Conservation (phyloP, 225 moss, liverwort and hornwort species). For the Polytrichum commune region DNA sequence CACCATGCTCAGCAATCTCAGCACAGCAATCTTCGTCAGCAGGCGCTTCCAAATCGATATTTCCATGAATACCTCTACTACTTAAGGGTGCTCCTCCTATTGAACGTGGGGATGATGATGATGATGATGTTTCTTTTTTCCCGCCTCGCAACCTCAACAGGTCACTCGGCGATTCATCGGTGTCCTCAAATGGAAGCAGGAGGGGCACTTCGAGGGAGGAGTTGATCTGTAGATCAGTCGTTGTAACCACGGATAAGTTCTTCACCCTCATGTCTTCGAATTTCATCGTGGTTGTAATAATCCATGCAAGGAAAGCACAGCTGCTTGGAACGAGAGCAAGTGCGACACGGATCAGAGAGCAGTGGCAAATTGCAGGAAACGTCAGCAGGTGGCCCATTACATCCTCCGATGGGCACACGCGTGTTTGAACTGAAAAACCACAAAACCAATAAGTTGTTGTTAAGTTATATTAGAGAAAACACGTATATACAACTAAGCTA, state of each 20-base stretch:
- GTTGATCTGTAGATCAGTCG: conserved; percentile 13
- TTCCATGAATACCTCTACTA: conserved; percentile 15
- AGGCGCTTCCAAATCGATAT: conserved; percentile 18
- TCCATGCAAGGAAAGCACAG: conserved; percentile 71
- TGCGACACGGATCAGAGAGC: conserved; percentile 68
- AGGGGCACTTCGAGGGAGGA: conserved; percentile 35
- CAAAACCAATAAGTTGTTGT: too few relatives aligned
- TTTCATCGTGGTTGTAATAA: conserved; percentile 63
- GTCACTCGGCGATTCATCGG: background rate
- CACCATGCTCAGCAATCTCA: conserved; percentile 33
- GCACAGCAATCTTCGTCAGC: conserved; percentile 14
- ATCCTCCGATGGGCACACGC: conserved; percentile 31
- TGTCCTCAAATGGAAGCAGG: conserved; percentile 7
- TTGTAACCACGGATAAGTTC: conserved; percentile 1
- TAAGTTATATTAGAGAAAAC: too few relatives aligned
- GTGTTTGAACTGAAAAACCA: conserved; percentile 28
- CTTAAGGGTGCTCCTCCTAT: conserved; percentile 8
- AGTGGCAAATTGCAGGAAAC: conserved; percentile 55
- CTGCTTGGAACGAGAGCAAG: conserved; percentile 72
- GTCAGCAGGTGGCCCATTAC: conserved; percentile 29
- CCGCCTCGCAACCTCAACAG: conserved; percentile 14
- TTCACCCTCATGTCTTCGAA: conserved; percentile 39
- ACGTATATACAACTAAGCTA: too few relatives aligned
- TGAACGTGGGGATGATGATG: conserved; percentile 21
- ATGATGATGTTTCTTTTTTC: conserved; percentile 9